These are phyloP conservation scores for Rhodamnia argentea DNA, from an alignment of 345 rosid genomes.

Conservation along the genomic window DNA sequence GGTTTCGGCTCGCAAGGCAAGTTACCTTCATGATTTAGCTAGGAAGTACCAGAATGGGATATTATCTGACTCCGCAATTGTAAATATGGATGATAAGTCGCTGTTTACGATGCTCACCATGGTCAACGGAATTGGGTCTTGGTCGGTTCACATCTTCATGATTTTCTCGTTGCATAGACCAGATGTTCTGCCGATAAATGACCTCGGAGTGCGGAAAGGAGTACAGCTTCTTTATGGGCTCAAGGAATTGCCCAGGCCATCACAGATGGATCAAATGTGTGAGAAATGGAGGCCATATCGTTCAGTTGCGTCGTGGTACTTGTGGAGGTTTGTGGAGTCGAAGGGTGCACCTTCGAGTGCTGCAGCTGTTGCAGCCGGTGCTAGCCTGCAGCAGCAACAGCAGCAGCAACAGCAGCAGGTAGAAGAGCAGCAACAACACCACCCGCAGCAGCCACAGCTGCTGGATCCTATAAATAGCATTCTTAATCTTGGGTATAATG, in stretches of 20 bases:
- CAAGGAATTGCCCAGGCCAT: slow-evolving; percentile 85
- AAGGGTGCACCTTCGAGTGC: slow-evolving; percentile 65
- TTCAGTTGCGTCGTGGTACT: slow-evolving; percentile 88
- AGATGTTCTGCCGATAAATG: slow-evolving; percentile 88
- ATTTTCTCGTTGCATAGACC: slow-evolving; percentile 94
- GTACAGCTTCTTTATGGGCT: slow-evolving; percentile 69
- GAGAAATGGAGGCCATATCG: slow-evolving; percentile 98
- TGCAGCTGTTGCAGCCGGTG: slow-evolving; percentile 38
- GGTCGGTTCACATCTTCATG: slow-evolving; percentile 99
- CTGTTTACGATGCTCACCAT: slow-evolving; percentile 93
- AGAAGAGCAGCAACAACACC: slow-evolving; percentile 23
- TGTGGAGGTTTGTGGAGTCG: slow-evolving; percentile 77
- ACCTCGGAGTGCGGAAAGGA: slow-evolving; percentile 83
- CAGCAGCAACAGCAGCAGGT: slow-evolving; percentile 40
- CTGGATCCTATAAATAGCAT: slow-evolving; percentile 82
- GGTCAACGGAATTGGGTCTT: slow-evolving; percentile 98
- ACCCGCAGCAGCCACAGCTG: slow-evolving; percentile 56
- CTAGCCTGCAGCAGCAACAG: slow-evolving; percentile 39
- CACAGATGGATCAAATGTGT: slow-evolving; percentile 82
- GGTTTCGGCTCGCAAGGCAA: slow-evolving; percentile 84
- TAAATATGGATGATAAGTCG: slow-evolving; percentile 92
- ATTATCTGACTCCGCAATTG: slow-evolving; percentile 66
- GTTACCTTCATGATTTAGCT: slow-evolving; percentile 88
- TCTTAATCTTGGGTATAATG: slow-evolving; percentile 70
- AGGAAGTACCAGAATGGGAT: slow-evolving; percentile 88